Conservation (phyloP, 768 basidiomycete genomes). For the Termitomyces sp. region DNA sequence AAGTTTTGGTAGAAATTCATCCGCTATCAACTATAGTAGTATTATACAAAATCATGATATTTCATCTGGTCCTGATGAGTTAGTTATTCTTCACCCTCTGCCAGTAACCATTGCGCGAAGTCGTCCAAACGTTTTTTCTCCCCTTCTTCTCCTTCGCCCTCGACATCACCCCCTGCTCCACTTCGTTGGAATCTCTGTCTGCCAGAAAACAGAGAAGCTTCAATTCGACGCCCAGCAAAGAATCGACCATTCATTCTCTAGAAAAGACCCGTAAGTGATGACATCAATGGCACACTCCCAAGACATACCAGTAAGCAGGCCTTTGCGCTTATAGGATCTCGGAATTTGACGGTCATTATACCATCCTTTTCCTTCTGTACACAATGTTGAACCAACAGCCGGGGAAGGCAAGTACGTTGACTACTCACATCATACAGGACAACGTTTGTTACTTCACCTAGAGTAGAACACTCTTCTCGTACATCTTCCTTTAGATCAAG, state of each 20-base stretch:
- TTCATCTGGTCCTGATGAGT: not conserved
- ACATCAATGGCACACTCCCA: not conserved
- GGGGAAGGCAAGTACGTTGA: not conserved
- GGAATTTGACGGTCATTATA: constrained; percentile 95
- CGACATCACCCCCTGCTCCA: constrained; percentile 59
- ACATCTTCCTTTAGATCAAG: constrained; percentile 97
- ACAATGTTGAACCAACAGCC: not conserved
- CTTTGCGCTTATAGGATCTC: constrained; percentile 86
- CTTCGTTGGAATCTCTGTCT: constrained; percentile 78
- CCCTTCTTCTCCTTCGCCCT: constrained; percentile 62
- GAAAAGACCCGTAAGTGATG: not conserved
- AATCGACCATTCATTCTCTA: constrained; percentile 95
- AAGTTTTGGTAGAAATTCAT: constrained; percentile 14
- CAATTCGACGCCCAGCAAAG: constrained; percentile 79
- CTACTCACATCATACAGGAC: constrained; percentile 86
- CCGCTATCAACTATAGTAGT: constrained; percentile 17
- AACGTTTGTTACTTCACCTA: constrained; percentile 96
- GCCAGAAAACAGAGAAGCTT: constrained; percentile 79
- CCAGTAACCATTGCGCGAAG: constrained; percentile 84
- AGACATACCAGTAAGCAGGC: constrained; percentile 79
- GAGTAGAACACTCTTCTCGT: constrained; percentile 81
- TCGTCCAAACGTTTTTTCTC: constrained; percentile 84
- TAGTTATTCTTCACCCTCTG: constrained; percentile 58
- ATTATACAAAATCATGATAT: constrained; percentile 14
- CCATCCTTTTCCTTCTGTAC: constrained; percentile 86